A percentile compares a stretch with the other conserved stretches of the same genome.
These are phyloP conservation scores for Arctium minus DNA, from an alignment of 129 eudicot species.

Conservation along the genomic window DNA sequence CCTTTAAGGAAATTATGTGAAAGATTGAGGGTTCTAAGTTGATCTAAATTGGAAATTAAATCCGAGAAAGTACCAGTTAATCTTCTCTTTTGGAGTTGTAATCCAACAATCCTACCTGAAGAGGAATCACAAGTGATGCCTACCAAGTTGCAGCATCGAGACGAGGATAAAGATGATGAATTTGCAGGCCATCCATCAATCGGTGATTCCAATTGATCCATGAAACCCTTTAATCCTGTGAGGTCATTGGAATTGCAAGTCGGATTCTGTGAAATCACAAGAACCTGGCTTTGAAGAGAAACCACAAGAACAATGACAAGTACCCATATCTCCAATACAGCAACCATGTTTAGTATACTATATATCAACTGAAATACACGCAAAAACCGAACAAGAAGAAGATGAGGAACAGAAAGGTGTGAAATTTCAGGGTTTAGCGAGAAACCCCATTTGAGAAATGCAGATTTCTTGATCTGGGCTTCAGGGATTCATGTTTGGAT, in stretches of 20 bases:
- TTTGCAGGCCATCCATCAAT: constrained; percentile 31
- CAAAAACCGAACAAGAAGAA: background rate
- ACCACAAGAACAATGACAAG: constrained; percentile 17
- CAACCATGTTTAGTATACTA: constrained; percentile 12
- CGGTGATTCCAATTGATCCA: constrained; percentile 24
- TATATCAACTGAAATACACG: background rate
- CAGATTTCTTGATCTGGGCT: constrained; percentile 1
- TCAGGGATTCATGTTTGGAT: background rate
- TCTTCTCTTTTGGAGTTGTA: constrained; percentile 39
- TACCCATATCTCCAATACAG: constrained; percentile 16
- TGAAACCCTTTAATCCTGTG: constrained; percentile 38
- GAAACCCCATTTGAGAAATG: constrained; percentile 5
- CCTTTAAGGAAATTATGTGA: constrained; percentile 52
- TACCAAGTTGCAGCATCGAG: constrained; percentile 54
- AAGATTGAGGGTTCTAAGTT: constrained; percentile 57
- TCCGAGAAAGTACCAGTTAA: constrained; percentile 45
- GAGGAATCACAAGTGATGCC: constrained; percentile 46
- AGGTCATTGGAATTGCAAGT: constrained; percentile 53
- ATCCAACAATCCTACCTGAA: constrained; percentile 44
- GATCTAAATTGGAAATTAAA: constrained; percentile 42
- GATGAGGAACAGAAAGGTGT: background rate
- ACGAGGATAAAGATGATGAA: constrained; percentile 35
- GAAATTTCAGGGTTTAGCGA: background rate
- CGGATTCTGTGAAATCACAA: constrained; percentile 36
- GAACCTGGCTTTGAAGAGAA: constrained; percentile 23